Evolutionary conservation across 2,329 filamentous ascomycete species (phyloP), one percentile per base, ranked within the genome.

Genomic region (Ceratocystis variospora): DNA sequence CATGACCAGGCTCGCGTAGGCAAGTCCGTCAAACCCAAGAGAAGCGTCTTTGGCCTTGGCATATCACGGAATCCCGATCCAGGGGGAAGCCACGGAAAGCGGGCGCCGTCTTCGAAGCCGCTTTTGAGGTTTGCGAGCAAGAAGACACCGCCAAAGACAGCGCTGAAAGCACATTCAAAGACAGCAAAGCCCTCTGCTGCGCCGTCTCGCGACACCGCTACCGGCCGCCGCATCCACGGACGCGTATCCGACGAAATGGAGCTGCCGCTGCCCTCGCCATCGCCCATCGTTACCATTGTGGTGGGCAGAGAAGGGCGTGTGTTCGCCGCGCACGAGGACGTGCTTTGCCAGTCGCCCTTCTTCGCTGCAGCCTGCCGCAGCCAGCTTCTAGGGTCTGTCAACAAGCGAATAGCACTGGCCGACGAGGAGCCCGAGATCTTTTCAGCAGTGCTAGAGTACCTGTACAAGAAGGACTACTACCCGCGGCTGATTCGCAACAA

Each of bases 381-480:
- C 74, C 84, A 87, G 75, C 88, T 87, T 79, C 83, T 87, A 76
- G 87, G 88, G 74, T 44, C 37, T 4, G 82, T 78, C 79, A 62
- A 46, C 28, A 89, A 84, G 84, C 90, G 84, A 76, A 87, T 84
- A 80, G 88, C 80, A 80, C 88, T 83, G 73, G 80, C 80, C 70
- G 80, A 84, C 73, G 87, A 89, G 82, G 90, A 96, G 80, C 90
- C 92, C 71, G 91, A 96, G 80, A 84, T 95, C 76, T 89, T 96
- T 77, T 95, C 90, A 75, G 92, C 88, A 73, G 81, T 96, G 73
- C 90, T 96, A 79, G 92, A 96, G 80, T 96, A 92, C 76, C 85
- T 96, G 71, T 96, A 96, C 87, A 96, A 95, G 81, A 90, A 89
- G 71, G 91, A 96, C 82, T 96, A 96, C 79, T 94, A 89, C 77